Evolutionary conservation across 108 stramenopile genomes (phyloP).

Genomic region (Cyclotella sp.): DNA sequence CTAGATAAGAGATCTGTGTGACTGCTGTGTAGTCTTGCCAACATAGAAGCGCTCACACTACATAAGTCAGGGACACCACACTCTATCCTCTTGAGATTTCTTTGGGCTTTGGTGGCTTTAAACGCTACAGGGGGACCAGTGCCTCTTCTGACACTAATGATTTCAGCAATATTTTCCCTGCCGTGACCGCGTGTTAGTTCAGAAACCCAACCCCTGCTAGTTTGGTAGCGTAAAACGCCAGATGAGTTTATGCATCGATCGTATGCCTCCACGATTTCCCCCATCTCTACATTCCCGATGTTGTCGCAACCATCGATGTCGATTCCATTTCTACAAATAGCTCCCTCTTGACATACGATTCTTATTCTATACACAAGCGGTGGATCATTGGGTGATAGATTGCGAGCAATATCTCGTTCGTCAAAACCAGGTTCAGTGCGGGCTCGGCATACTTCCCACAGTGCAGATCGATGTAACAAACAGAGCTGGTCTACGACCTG

Average conservation of each 20-base stretch:
- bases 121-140: not conserved
- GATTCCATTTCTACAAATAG: slow-evolving; percentile 89
- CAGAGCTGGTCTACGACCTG: slow-evolving; percentile 56
- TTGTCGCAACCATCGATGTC: slow-evolving; percentile 90
- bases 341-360: slow-evolving; percentile 90
- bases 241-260: slow-evolving; percentile 90
- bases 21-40: slow-evolving; percentile 73
- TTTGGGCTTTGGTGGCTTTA: not conserved
- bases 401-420: slow-evolving; percentile 51
- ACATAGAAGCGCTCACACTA: slow-evolving; percentile 64
- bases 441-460: slow-evolving; percentile 76
- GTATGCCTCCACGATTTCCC: slow-evolving; percentile 78
- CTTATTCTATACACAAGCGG: slow-evolving; percentile 70
- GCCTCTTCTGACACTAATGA: slow-evolving; percentile 61
- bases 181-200: slow-evolving; percentile 92
- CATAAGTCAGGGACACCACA: slow-evolving; percentile 73
- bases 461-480: slow-evolving; percentile 64
- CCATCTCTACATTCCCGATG: slow-evolving; percentile 89
- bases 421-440: slow-evolving; percentile 70
- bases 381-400: slow-evolving; percentile 25
- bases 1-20: slow-evolving; percentile 64
- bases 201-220: slow-evolving; percentile 89
- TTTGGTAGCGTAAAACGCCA: slow-evolving; percentile 91
- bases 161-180: slow-evolving; percentile 93
- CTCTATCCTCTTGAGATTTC: slow-evolving; percentile 63